Evolutionary conservation across 108 stramenopile species (phyloP).

Genomic region (Mediolabrus comicus): DNA sequence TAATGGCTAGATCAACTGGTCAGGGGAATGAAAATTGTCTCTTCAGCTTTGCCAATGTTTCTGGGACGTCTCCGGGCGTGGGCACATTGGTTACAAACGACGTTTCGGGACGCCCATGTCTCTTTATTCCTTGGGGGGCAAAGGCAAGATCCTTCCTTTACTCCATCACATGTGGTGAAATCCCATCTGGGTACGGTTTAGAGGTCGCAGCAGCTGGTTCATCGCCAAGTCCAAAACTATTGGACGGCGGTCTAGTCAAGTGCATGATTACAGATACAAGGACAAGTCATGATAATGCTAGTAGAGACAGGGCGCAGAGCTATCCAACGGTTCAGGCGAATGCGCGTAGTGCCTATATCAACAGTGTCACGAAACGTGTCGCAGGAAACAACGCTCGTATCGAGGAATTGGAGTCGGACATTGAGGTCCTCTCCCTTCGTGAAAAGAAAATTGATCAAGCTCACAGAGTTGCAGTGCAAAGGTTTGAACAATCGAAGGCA

Average conservation of each 20-base stretch:
- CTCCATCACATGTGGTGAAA: conserved; percentile 66
- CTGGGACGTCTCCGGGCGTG: not conserved
- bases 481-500: conserved; percentile 7
- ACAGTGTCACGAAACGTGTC: not conserved
- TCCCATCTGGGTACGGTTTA: conserved; percentile 39
- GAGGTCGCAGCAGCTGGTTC: conserved; percentile 8
- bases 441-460: not conserved
- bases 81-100: not conserved
- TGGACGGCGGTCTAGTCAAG: conserved; percentile 59
- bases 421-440: not conserved
- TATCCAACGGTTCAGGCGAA: conserved; percentile 5
- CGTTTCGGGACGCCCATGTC: not conserved
- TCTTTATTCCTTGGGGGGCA: conserved; percentile 71
- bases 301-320: conserved; percentile 38
- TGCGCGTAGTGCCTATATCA: not conserved
- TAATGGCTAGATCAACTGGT: conserved; percentile 25
- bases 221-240: conserved; percentile 36
- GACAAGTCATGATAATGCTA: conserved; percentile 62
- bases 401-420: not conserved
- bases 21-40: conserved; percentile 8
- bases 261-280: conserved; percentile 73
- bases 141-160: conserved; percentile 49
- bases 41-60: not conserved
- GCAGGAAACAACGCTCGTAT: not conserved
- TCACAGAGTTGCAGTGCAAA: conserved; percentile 1